phyloP scores from a whole-genome alignment of 1,284 basidiomycete genomes.

The Trichosporon inkin region DNA sequence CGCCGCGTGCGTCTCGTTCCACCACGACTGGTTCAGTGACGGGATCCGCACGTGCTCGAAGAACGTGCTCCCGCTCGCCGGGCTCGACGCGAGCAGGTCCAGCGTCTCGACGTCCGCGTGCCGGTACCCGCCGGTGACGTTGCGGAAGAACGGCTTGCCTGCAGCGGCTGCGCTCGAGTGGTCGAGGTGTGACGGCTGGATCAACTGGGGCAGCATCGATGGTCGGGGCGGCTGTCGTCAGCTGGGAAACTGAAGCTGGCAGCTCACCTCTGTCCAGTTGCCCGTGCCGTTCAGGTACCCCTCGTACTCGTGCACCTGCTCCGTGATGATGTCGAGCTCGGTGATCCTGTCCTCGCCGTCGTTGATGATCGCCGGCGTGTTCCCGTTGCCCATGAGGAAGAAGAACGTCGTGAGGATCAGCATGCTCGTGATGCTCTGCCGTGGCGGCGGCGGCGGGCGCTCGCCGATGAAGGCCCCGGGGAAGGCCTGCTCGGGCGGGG shows the following conservation, averaged over 20 bases:
- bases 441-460: conserved; percentile 23
- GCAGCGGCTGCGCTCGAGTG: conserved; percentile 16
- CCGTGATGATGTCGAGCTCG: conserved; percentile 33
- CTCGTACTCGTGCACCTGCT: conserved; percentile 32
- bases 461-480: conserved; percentile 21
- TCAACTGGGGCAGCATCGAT: conserved; percentile 21
- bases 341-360: conserved; percentile 38
- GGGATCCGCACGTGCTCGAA: conserved; percentile 30
- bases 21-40: conserved; percentile 30
- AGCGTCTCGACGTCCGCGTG: conserved; percentile 32
- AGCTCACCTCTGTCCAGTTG: conserved; percentile 44
- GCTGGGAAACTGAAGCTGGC: neutral
- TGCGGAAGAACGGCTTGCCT: conserved; percentile 31
- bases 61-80: conserved; percentile 23
- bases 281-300: conserved; percentile 37
- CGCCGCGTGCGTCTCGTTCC: conserved; percentile 39
- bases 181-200: conserved; percentile 36
- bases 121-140: conserved; percentile 50
- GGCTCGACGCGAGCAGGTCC: conserved; percentile 13
- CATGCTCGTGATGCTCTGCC: conserved; percentile 40
- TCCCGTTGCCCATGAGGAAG: conserved; percentile 50
- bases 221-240: conserved; percentile 33
- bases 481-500: conserved; percentile 3
- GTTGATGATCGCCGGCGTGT: conserved; percentile 30
- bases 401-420: conserved; percentile 28